A percentile compares a stretch with the other conserved stretches of the same genome.
phyloP scores from a whole-genome alignment of 176 grass and related monocot species.

The Aegilops umbellulata region DNA sequence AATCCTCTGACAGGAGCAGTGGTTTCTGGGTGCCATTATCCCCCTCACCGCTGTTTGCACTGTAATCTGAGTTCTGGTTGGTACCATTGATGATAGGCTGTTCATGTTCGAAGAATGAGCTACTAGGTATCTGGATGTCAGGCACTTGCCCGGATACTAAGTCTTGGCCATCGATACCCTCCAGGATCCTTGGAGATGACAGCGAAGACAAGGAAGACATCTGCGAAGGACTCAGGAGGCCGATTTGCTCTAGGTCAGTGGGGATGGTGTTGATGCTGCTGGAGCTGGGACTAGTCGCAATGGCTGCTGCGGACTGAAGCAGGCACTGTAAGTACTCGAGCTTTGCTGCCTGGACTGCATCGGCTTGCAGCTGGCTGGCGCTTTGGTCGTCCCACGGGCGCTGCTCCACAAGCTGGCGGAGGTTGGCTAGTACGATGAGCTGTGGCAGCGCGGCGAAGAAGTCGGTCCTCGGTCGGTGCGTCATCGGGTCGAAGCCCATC shows the following conservation, averaged over 20 bases:
- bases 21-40: slow-evolving; percentile 46
- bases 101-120: slow-evolving; percentile 55
- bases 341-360: slow-evolving; percentile 59
- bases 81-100: slow-evolving; percentile 34
- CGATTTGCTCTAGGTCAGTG: slow-evolving; percentile 58
- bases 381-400: slow-evolving; percentile 62
- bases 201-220: slow-evolving; percentile 58
- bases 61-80: slow-evolving; percentile 34
- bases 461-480: slow-evolving; percentile 82
- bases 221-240: slow-evolving; percentile 55
- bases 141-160: slow-evolving; percentile 29
- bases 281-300: slow-evolving; percentile 37
- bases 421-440: slow-evolving; percentile 73
- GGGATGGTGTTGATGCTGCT: slow-evolving; percentile 41
- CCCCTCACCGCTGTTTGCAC: slow-evolving; percentile 27
- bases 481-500: slow-evolving; percentile 98
- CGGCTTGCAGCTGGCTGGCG: slow-evolving; percentile 53
- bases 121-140: slow-evolving; percentile 57
- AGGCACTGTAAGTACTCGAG: slow-evolving; percentile 64
- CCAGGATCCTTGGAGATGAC: slow-evolving; percentile 42
- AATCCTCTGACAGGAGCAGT: slow-evolving; percentile 42
- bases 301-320: slow-evolving; percentile 43
- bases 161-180: slow-evolving; percentile 34
- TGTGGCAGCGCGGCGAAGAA: slow-evolving; percentile 85
- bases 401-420: slow-evolving; percentile 72